A percentile compares a stretch with the other conserved stretches of the same genome.
Conservation (phyloP, 176 grass and related monocot species). For the Miscanthus lutarioriparius region DNA sequence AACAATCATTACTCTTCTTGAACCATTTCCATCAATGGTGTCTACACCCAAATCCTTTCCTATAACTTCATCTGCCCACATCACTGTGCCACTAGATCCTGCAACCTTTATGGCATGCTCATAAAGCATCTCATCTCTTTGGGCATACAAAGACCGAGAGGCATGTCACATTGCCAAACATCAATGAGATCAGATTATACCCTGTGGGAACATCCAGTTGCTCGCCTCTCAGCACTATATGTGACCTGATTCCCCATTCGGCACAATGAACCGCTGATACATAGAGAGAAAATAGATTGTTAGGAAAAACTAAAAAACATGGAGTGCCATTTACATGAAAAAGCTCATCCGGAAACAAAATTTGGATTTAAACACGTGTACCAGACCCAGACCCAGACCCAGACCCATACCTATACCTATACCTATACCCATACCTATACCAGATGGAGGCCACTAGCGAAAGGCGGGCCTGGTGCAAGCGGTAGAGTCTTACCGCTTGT, state of each 20-base stretch:
- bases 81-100: slow-evolving; percentile 40
- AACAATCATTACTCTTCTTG: slow-evolving; percentile 76
- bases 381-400: too few relatives aligned
- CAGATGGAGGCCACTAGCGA: too few relatives aligned
- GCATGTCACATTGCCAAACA: slow-evolving; percentile 63
- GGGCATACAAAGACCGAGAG: slow-evolving; percentile 59
- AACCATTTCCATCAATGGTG: slow-evolving; percentile 11
- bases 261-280: slow-evolving; percentile 74
- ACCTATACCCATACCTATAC: too few relatives aligned
- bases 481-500: too few relatives aligned
- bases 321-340: too few relatives aligned
- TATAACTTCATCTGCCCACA: slow-evolving; percentile 60
- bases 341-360: not conserved
- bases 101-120: slow-evolving; percentile 66
- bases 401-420: not conserved
- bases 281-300: not conserved
- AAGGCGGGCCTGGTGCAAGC: too few relatives aligned
- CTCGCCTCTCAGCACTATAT: slow-evolving; percentile 82
- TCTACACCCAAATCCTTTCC: slow-evolving; percentile 28
- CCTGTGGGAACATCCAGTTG: slow-evolving; percentile 73
- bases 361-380: not conserved
- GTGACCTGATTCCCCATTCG: slow-evolving; percentile 67
- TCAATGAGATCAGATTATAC: slow-evolving; percentile 83
- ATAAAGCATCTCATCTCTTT: slow-evolving; percentile 77
- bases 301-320: not conserved